Evolutionary conservation across 2,329 filamentous ascomycete genomes (phyloP).

Genomic region (Colletotrichum truncatum): DNA sequence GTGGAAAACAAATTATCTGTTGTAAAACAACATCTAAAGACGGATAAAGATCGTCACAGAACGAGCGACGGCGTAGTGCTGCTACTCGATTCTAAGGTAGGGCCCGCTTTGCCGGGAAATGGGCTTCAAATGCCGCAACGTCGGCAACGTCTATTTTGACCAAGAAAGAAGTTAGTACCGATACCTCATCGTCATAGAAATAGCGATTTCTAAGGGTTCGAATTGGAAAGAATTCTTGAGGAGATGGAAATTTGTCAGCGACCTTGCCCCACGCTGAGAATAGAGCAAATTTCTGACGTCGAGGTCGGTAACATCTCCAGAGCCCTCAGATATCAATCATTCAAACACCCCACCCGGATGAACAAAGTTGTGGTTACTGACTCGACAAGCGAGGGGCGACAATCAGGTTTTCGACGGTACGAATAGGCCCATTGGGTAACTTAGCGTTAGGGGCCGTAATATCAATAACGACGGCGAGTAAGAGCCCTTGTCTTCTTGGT

Average conservation of each 20-base stretch:
- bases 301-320: no score
- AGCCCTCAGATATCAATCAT: conserved; percentile 12
- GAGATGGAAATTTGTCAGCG: background rate
- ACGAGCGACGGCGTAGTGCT: conserved; percentile 20
- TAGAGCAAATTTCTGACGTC: no score
- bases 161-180: background rate
- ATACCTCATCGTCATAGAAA: background rate
- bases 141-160: conserved; percentile 10
- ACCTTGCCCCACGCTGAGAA: no score
- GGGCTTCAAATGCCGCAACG: background rate
- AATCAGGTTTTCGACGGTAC: background rate
- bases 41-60: conserved; percentile 21
- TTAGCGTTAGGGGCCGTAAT: background rate
- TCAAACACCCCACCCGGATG: background rate
- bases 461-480: background rate
- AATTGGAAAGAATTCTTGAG: background rate
- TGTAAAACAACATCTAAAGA: no score
- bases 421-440: background rate
- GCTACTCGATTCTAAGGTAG: conserved; percentile 9
- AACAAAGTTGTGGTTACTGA: conserved; percentile 1
- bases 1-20: no score
- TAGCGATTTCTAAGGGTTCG: background rate
- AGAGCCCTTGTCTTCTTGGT: conserved; percentile 14
- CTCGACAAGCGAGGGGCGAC: conserved; percentile 5
- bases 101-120: conserved; percentile 18